Base-by-base conservation (phyloP, 2,329 filamentous ascomycete species). In the Ophiognomonia clavigignenti-juglandacearum region DNA sequence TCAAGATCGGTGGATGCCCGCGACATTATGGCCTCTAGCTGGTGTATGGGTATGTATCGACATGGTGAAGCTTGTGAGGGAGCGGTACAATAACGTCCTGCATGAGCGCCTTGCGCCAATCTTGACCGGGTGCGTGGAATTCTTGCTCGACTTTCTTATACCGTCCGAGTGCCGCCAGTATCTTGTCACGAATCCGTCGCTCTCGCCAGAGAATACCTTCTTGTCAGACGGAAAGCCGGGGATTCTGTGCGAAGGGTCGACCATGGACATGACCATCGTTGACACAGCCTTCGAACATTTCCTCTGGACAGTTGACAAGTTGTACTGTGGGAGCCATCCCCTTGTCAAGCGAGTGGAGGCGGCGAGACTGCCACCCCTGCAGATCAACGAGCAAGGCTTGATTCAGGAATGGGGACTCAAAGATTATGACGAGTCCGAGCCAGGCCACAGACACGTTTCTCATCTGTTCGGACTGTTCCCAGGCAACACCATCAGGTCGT, bases 401-500 rank as follows among this genome's bases (percentile, higher is more conserved):
- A 62, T 73, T 10, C 66, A 69, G 20, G 69, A 72, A 57, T 72
- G 68, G 68, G 59, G 58, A 0, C 54, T 54, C 23, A 41, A 61
- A 13, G 58, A 72, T 6, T 65, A 68, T 35, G 51, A 56, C 9
- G 69, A 65, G 50, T 59, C 64, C 4, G 73, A 76, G 39, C 70
- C 68, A 0, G 73, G 72, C 0, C 73, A 78, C 49, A 66, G 74
- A 1, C 75, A 77, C 41, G 64, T 76, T 4, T 75, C 71, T 0
- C 73, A 74, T 48, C 61, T 77, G 1, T 75, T 70, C 50, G 73
- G 66, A 0, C 62, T 78, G 3, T 70, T 71, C 43, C 74, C 75
- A 0, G 71, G 71, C 0, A 62, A 62, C 13, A 54, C 58, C 4
- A 67, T 73, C 26, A 61, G 34, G 22, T 42, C 58, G 1, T 51